Conservation (phyloP, 164 flowering plant species). For the Stephania cephalantha region DNA sequence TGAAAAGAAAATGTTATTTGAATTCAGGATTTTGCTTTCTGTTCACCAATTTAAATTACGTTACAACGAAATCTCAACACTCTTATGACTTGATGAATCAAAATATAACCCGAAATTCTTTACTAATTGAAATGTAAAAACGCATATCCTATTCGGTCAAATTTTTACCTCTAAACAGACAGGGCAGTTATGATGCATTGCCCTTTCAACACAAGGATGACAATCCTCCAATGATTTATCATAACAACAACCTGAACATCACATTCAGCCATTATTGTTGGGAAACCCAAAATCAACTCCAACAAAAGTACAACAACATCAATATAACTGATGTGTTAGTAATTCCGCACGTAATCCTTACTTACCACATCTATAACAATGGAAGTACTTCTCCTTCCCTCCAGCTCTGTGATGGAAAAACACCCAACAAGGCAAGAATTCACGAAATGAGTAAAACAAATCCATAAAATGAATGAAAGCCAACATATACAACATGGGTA, state of each 20-base stretch:
- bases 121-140: too few relatives aligned
- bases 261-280: not conserved
- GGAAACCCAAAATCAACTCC: not conserved
- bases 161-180: slow-evolving; percentile 78
- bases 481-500: not conserved
- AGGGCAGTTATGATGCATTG: slow-evolving; percentile 92
- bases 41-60: too few relatives aligned
- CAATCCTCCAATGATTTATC: slow-evolving; percentile 44
- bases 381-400: slow-evolving; percentile 83
- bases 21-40: not conserved
- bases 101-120: not conserved
- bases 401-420: slow-evolving; percentile 39
- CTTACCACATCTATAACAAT: slow-evolving; percentile 74
- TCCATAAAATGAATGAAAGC: not conserved
- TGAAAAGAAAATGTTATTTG: not conserved
- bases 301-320: not conserved
- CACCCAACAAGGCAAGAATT: not conserved
- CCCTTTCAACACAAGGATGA: slow-evolving; percentile 73
- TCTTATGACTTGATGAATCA: not conserved
- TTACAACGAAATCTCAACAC: not conserved
- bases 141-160: too few relatives aligned
- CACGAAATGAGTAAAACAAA: not conserved
- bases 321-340: not conserved
- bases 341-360: not conserved
- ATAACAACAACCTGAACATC: slow-evolving; percentile 64